These are phyloP conservation scores for Trichoderma hamatum DNA, from an alignment of 2,329 filamentous ascomycete genomes.

Conservation along the genomic window DNA sequence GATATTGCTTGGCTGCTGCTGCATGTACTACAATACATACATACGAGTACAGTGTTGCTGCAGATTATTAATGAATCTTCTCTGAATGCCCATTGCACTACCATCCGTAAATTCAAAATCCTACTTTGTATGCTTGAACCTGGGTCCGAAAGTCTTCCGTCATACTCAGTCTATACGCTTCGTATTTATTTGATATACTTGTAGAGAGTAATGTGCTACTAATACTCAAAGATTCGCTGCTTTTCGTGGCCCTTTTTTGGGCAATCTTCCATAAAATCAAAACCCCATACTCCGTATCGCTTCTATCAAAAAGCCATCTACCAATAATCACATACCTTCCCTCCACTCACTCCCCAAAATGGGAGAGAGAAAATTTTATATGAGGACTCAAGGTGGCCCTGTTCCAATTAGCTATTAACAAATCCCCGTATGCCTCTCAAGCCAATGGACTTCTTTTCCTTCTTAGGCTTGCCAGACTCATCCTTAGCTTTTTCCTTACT, in stretches of 20 bases:
- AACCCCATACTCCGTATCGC: not conserved
- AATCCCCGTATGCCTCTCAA: conserved; percentile 49
- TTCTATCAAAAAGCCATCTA: not conserved
- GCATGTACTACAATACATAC: too few relatives aligned
- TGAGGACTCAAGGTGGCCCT: too few relatives aligned
- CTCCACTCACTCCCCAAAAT: not conserved
- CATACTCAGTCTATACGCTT: not conserved
- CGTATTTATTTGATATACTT: not conserved
- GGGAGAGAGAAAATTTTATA: not conserved
- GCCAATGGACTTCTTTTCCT: conserved; percentile 44
- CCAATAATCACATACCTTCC: not conserved
- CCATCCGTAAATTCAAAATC: not conserved
- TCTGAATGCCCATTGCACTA: too few relatives aligned
- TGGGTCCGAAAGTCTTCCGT: not conserved
- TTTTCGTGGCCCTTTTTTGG: not conserved
- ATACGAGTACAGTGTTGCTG: not conserved
- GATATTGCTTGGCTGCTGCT: not conserved
- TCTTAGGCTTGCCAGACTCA: conserved; percentile 42
- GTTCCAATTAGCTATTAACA: conserved; percentile 32
- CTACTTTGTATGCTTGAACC: not conserved
- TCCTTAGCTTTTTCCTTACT: conserved; percentile 52
- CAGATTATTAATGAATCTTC: not conserved
- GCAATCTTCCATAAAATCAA: not conserved
- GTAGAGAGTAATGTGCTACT: not conserved
- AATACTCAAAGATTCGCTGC: not conserved